Conservation (phyloP, 495 filamentous ascomycete genomes). For the Penicillium subrubescens region DNA sequence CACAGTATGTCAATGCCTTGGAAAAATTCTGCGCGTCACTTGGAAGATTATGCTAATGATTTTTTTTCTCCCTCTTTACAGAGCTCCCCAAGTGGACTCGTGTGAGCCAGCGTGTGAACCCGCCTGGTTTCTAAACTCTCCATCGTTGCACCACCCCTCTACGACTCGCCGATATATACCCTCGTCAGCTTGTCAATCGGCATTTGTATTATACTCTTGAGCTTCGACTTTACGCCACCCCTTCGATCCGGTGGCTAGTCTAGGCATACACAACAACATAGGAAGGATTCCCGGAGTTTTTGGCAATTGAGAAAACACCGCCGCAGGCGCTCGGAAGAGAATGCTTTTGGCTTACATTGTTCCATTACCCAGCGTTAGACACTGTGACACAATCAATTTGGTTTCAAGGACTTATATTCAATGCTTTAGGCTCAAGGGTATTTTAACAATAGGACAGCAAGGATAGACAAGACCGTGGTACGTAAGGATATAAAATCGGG, state of each 20-base stretch:
- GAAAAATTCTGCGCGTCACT: neutral
- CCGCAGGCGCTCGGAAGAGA: conserved; percentile 16
- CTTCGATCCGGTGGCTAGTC: conserved; percentile 3
- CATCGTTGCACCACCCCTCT: conserved; percentile 6
- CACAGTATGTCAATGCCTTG: conserved; percentile 74
- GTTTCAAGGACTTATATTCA: conserved; percentile 12
- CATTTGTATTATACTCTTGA: conserved; percentile 41
- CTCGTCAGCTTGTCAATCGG: conserved; percentile 7
- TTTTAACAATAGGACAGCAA: conserved; percentile 17
- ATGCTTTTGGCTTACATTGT: conserved; percentile 29
- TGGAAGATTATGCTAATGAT: neutral
- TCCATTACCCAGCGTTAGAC: conserved; percentile 33
- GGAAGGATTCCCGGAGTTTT: conserved; percentile 42
- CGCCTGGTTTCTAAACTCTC: conserved; percentile 77
- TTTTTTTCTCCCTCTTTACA: conserved; percentile 31
- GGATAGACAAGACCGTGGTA: conserved; percentile 3
- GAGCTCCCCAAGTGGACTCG: conserved; percentile 96
- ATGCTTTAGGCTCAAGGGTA: conserved; percentile 1
- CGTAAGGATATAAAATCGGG: conserved; percentile 22
- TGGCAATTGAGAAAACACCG: conserved; percentile 36
- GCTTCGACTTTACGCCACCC: conserved; percentile 1
- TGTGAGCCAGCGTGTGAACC: conserved; percentile 89
- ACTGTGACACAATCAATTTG: conserved; percentile 23
- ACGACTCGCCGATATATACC: conserved; percentile 14
- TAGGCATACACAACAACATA: conserved; percentile 28